phyloP scores from a whole-genome alignment of 2,329 filamentous ascomycete genomes.

The Piedraia hortae region DNA sequence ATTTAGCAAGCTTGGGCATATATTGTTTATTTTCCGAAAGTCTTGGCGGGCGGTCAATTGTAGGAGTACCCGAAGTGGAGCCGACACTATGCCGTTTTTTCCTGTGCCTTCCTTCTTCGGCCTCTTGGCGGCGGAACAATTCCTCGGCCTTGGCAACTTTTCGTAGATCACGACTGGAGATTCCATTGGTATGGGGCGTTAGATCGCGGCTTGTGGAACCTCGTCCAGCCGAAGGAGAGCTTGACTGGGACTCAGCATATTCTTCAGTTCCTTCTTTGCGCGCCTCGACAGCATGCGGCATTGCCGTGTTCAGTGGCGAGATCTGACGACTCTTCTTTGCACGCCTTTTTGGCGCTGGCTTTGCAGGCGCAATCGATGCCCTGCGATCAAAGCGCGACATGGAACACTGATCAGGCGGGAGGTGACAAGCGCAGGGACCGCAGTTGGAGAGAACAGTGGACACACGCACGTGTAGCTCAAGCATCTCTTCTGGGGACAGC shows the following conservation, averaged over 20 bases:
- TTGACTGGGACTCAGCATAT: slow-evolving; percentile 28
- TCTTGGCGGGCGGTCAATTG: too few relatives aligned
- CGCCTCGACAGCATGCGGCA: slow-evolving; percentile 31
- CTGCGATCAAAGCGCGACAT: slow-evolving; percentile 13
- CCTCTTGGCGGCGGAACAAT: slow-evolving; percentile 32
- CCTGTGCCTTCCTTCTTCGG: slow-evolving; percentile 25
- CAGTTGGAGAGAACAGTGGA: slow-evolving; percentile 46
- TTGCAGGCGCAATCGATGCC: too few relatives aligned
- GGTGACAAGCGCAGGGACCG: slow-evolving; percentile 49
- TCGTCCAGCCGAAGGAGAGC: slow-evolving; percentile 27
- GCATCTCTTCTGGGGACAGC: slow-evolving; percentile 4
- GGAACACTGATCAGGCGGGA: slow-evolving; percentile 11
- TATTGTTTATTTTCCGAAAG: too few relatives aligned
- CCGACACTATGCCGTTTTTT: slow-evolving; percentile 29
- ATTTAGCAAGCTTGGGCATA: too few relatives aligned
- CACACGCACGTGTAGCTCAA: slow-evolving; percentile 30
- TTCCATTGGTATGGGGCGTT: slow-evolving; percentile 29
- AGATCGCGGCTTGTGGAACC: slow-evolving; percentile 32
- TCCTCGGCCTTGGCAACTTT: slow-evolving; percentile 35
- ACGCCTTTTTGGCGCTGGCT: slow-evolving; percentile 21
- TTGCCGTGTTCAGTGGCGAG: slow-evolving; percentile 27
- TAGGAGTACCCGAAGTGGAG: slow-evolving; percentile 14
- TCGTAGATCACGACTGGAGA: slow-evolving; percentile 33
- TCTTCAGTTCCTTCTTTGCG: slow-evolving; percentile 26
- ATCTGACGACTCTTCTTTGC: slow-evolving; percentile 24